Evolutionary conservation across 1,284 basidiomycete species (phyloP), one percentile per base, ranked within the genome.

Genomic region (Ceratobasidium sp.): DNA sequence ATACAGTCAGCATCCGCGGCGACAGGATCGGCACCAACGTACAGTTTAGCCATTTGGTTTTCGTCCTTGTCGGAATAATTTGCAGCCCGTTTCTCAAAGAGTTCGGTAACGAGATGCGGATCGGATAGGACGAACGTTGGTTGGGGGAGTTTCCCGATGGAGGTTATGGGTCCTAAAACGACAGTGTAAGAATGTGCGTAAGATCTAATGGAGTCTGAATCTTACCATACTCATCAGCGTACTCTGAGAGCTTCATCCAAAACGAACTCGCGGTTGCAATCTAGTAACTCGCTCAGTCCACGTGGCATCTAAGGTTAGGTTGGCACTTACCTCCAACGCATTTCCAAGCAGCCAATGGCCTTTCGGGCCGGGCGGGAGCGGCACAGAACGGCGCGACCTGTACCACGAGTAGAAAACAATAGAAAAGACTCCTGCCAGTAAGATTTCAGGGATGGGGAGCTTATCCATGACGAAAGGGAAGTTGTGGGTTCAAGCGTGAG

Each of bases 61-160:
- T 9, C 7, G 16, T 30, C 11, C 30, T 12, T 12, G 23, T 54
- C 53, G 4, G 60, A 62, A n/a, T 62, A 62, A 12, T 44, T 21
- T 16, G 60, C n/a, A 7, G 38, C 60, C 12, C 60, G 60, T 16
- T 62, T 62, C 9, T 62, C 60, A 28, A 62, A 62, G 1, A 62
- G 30, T 4, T 62, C 60, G 9, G 42, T 2, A 3, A 28, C 16
- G 1, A n/a, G n/a, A 23, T 44, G 21, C 3, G 38, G 42, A 9
- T 38, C 38, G 11, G 59, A 61, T 61, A 61, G 1, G 1, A 61
- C n/a, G n/a, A 61, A 42, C 11, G 40, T 46, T 6, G 4, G 21
- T 14, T 28, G 46, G 4, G 18, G 16, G 23, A 42, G 40, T 2
- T 6, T 21, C 8, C 40, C 8, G n/a, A 61, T n/a, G 3, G 14